These are phyloP conservation scores for Lycium barbarum DNA, from an alignment of 257 asterid species.

Conservation along the genomic window DNA sequence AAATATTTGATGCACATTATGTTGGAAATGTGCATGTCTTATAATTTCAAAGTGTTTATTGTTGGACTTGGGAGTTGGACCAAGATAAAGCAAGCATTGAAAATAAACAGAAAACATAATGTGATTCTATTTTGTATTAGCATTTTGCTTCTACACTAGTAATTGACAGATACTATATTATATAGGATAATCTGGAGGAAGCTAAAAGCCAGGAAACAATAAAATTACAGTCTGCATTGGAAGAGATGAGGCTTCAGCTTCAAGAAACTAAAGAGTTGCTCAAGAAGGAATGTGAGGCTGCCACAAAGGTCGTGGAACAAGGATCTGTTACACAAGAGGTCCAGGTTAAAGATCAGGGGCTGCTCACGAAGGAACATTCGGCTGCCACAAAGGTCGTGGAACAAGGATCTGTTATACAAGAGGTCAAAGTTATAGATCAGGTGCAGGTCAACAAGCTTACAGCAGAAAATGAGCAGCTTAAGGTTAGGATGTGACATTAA, in stretches of 20 bases:
- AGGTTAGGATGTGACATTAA: conserved; percentile 47
- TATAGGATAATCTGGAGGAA: conserved; percentile 46
- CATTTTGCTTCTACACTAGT: conserved; percentile 13
- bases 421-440: conserved; percentile 54
- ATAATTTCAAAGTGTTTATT: neutral
- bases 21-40: neutral
- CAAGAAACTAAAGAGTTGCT: conserved; percentile 60
- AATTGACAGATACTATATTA: neutral
- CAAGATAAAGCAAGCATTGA: neutral
- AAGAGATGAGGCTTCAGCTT: conserved; percentile 56
- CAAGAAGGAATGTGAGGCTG: conserved; percentile 53
- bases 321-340: conserved; percentile 41
- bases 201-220: conserved; percentile 66
- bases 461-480: conserved; percentile 80
- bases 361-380: neutral
- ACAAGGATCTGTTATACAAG: conserved; percentile 39
- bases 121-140: conserved; percentile 27
- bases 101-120: neutral
- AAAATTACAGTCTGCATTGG: conserved; percentile 67
- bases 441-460: conserved; percentile 60
- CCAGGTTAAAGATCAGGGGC: conserved; percentile 32
- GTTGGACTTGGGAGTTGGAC: neutral
- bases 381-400: neutral
- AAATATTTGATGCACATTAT: neutral
- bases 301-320: conserved; percentile 29